Conservation (phyloP, 2,329 filamentous ascomycete genomes). For the Sclerotinia spermophila region DNA sequence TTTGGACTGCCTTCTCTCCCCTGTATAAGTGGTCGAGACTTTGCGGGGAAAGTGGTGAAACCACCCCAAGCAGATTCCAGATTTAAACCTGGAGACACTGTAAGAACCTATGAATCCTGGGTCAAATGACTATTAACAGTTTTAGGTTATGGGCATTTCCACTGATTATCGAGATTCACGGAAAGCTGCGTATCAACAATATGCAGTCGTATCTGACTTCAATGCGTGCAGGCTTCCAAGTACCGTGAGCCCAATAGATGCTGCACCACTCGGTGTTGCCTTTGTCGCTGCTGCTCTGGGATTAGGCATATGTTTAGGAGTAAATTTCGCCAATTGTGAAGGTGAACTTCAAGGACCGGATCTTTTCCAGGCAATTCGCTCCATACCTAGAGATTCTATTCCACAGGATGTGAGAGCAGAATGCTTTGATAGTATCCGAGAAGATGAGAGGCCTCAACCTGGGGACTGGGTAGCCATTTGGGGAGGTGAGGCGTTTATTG, state of each 20-base stretch:
- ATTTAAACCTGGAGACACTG: constrained; percentile 54
- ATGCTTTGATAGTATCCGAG: constrained; percentile 53
- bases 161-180: constrained; percentile 36
- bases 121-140: constrained; percentile 32
- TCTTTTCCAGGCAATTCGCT: constrained; percentile 49
- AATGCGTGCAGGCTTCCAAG: constrained; percentile 34
- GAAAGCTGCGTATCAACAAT: constrained; percentile 36
- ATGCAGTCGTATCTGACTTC: constrained; percentile 50
- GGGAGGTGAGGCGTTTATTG: constrained; percentile 51
- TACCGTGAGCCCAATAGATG: constrained; percentile 25
- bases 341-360: constrained; percentile 50
- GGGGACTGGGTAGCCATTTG: constrained; percentile 73
- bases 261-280: constrained; percentile 35
- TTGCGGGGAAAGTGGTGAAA: constrained; percentile 62
- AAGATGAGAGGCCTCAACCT: constrained; percentile 49
- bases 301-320: constrained; percentile 65
- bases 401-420: constrained; percentile 61
- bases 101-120: constrained; percentile 36
- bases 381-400: constrained; percentile 46
- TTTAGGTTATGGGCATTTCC: constrained; percentile 33
- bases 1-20: constrained; percentile 34
- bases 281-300: constrained; percentile 62
- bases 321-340: constrained; percentile 55
- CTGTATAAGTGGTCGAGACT: constrained; percentile 45
- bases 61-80: constrained; percentile 42